Conservation (phyloP, 306 rosid genomes). For the Rosa persica region DNA sequence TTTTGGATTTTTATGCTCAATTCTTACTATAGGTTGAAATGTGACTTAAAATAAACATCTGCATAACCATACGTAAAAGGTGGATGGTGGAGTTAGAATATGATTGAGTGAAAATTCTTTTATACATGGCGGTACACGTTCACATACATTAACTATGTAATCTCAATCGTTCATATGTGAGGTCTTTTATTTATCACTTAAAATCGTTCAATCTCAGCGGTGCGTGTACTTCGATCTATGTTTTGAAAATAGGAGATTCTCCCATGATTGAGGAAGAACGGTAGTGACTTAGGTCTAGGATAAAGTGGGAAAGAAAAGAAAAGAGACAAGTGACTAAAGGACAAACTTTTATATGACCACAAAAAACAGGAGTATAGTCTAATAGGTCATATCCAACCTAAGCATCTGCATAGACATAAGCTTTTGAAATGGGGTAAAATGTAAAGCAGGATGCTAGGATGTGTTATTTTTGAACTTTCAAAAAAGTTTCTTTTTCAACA, state of each 20-base stretch:
- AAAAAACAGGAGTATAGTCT: background rate
- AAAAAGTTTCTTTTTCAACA: background rate
- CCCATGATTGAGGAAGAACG: background rate
- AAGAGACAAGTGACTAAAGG: background rate
- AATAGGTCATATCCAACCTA: background rate
- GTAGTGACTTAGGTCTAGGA: background rate
- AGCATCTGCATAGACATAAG: background rate
- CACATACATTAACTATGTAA: no score
- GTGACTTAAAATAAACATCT: background rate
- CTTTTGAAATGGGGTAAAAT: background rate
- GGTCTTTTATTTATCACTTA: no score
- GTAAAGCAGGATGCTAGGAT: background rate
- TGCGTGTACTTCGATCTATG: no score
- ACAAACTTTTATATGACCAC: background rate
- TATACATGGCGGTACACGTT: no score
- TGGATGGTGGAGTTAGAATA: background rate
- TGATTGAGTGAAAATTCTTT: background rate
- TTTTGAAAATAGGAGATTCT: no score
- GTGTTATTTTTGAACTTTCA: background rate
- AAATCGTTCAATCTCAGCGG: no score
- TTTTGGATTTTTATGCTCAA: background rate
- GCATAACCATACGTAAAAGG: background rate
- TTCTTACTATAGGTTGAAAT: background rate
- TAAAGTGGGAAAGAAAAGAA: background rate
- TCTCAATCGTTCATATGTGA: no score